A percentile compares a stretch with the other conserved stretches of the same genome.
Conservation (phyloP, 1,284 basidiomycete species). For the Trichosporon sp. region DNA sequence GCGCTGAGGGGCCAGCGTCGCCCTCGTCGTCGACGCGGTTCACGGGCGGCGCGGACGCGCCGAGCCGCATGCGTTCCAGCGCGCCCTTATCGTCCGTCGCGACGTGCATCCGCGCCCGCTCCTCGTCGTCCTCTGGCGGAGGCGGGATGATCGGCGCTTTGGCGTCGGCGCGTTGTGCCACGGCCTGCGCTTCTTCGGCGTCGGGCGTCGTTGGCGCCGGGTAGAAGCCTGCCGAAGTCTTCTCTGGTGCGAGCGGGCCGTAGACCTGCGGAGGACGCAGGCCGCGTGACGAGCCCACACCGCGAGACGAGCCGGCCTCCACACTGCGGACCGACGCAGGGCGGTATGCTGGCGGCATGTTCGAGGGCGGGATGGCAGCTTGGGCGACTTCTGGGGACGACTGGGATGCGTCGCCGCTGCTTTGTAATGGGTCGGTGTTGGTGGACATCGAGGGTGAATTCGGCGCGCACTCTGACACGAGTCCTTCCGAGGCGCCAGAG, state of each 20-base stretch:
- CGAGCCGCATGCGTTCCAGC: constrained; percentile 41
- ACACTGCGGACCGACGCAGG: constrained; percentile 40
- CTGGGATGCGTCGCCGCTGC: not conserved
- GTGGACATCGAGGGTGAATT: not conserved
- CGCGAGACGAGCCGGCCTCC: not conserved
- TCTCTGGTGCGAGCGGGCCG: constrained; percentile 28
- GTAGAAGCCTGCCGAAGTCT: constrained; percentile 44
- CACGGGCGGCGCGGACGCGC: constrained; percentile 39
- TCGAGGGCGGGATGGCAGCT: constrained; percentile 6
- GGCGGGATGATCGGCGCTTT: constrained; percentile 25
- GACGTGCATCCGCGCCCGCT: constrained; percentile 30
- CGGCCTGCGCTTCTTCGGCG: constrained; percentile 40
- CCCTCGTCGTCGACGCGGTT: constrained; percentile 12
- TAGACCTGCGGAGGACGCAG: not conserved
- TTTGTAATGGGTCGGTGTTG: not conserved
- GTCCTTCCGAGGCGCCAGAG: not conserved
- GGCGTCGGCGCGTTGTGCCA: constrained; percentile 39
- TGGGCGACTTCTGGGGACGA: not conserved
- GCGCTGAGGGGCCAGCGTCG: constrained; percentile 29
- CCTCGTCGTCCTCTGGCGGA: constrained; percentile 13
- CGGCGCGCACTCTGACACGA: not conserved
- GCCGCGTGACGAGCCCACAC: constrained; percentile 12
- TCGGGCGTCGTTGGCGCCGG: constrained; percentile 48
- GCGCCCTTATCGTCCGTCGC: constrained; percentile 49
- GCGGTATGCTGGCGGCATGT: constrained; percentile 46